Conservation (phyloP, 805 yeast species). For the Nakazawaea ambrosiae region DNA sequence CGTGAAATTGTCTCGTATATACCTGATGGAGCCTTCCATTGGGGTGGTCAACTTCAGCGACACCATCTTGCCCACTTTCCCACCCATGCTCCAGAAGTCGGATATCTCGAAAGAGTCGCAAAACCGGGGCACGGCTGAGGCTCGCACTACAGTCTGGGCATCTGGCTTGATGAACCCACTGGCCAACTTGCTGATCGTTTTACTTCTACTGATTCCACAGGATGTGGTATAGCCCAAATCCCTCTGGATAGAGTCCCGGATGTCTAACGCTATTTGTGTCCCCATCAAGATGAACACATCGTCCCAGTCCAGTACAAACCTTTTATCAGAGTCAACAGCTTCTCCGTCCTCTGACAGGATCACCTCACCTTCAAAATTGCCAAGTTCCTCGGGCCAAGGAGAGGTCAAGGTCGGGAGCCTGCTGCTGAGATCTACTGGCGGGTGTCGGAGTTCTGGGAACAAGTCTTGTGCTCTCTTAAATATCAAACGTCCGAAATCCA, state of each 20-base stretch:
- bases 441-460: slow-evolving; percentile 32
- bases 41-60: slow-evolving; percentile 45
- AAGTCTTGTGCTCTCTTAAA: slow-evolving; percentile 31
- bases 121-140: slow-evolving; percentile 41
- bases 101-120: slow-evolving; percentile 53
- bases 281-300: slow-evolving; percentile 67
- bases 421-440: slow-evolving; percentile 13
- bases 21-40: slow-evolving; percentile 36
- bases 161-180: slow-evolving; percentile 83
- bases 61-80: slow-evolving; percentile 68
- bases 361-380: slow-evolving; percentile 25
- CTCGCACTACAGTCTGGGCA: slow-evolving; percentile 69
- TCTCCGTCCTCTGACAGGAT: slow-evolving; percentile 17
- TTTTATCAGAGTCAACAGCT: slow-evolving; percentile 17
- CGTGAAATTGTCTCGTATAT: slow-evolving; percentile 43
- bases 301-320: slow-evolving; percentile 59
- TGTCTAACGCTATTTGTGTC: slow-evolving; percentile 45
- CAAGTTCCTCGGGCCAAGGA: slow-evolving; percentile 32
- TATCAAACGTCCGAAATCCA: slow-evolving; percentile 73
- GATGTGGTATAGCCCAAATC: slow-evolving; percentile 80
- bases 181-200: slow-evolving; percentile 79
- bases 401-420: too few species aligned
- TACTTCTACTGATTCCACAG: slow-evolving; percentile 75
- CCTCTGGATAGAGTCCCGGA: slow-evolving; percentile 45
- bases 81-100: slow-evolving; percentile 90